phyloP scores from a whole-genome alignment of 306 rosid genomes.

The Notholithocarpus densiflorus region DNA sequence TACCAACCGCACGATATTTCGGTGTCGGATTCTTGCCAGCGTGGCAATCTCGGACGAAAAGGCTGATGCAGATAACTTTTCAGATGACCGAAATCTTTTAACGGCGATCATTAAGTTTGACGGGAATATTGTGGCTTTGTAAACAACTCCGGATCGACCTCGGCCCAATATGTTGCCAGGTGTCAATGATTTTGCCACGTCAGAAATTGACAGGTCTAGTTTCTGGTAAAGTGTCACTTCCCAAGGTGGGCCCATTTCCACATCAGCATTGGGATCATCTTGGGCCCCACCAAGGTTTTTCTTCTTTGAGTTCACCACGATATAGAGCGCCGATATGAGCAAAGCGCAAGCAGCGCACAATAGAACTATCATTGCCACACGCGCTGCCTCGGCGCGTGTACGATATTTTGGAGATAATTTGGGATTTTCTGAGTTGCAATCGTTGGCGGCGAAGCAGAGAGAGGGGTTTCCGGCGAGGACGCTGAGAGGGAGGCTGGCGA shows the following conservation, averaged over 20 bases:
- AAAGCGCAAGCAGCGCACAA: slow-evolving; percentile 67
- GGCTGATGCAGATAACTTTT: slow-evolving; percentile 66
- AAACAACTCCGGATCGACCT: slow-evolving; percentile 87
- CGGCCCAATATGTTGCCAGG: slow-evolving; percentile 63
- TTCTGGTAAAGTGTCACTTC: slow-evolving; percentile 90
- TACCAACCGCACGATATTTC: slow-evolving; percentile 75
- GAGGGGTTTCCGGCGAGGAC: slow-evolving; percentile 68
- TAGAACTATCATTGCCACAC: slow-evolving; percentile 73
- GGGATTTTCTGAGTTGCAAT: slow-evolving; percentile 27
- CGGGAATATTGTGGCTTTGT: slow-evolving; percentile 37
- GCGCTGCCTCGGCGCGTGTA: slow-evolving; percentile 54
- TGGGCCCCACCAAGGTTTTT: slow-evolving; percentile 23
- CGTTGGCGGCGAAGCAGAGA: slow-evolving; percentile 59
- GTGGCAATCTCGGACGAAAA: slow-evolving; percentile 88
- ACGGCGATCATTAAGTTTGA: slow-evolving; percentile 63
- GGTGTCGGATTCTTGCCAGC: slow-evolving; percentile 76
- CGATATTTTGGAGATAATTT: neutral
- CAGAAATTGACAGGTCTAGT: slow-evolving; percentile 70
- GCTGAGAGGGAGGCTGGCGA: slow-evolving; percentile 68
- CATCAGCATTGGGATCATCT: slow-evolving; percentile 49
- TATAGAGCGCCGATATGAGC: slow-evolving; percentile 70
- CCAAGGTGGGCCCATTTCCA: slow-evolving; percentile 86
- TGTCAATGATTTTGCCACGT: slow-evolving; percentile 58
- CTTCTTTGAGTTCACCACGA: slow-evolving; percentile 26
- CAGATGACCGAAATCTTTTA: slow-evolving; percentile 50